These are phyloP conservation scores for Vigna unguiculata DNA, from an alignment of 306 rosid genomes.

Conservation along the genomic window DNA sequence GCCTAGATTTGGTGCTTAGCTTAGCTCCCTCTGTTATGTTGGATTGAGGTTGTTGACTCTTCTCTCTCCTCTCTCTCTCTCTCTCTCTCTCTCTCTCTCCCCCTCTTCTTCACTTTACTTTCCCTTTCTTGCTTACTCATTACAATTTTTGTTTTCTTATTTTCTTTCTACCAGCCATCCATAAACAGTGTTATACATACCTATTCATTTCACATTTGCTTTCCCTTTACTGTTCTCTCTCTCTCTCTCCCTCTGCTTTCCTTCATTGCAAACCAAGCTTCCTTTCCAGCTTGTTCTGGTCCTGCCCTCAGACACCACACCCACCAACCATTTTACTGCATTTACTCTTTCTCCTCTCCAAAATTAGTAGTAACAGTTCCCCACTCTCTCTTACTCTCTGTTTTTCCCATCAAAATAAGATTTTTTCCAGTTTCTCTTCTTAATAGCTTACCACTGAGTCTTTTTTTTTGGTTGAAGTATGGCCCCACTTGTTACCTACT, in stretches of 20 bases:
- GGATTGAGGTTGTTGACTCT: slow-evolving; percentile 58
- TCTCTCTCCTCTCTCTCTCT: slow-evolving; percentile 4
- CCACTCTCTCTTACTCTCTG: slow-evolving; percentile 37
- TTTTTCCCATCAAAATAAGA: slow-evolving; percentile 54
- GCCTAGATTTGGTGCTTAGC: slow-evolving; percentile 58
- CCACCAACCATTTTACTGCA: slow-evolving; percentile 74
- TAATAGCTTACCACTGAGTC: slow-evolving; percentile 19
- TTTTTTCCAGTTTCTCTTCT: slow-evolving; percentile 51
- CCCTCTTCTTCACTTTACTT: slow-evolving; percentile 46
- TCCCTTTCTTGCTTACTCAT: slow-evolving; percentile 48
- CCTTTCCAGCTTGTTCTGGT: slow-evolving; percentile 74
- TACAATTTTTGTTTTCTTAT: background rate
- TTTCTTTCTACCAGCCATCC: slow-evolving; percentile 12
- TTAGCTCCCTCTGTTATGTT: slow-evolving; percentile 35
- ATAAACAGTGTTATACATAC: background rate
- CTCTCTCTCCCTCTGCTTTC: slow-evolving; percentile 55
- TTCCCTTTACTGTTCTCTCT: slow-evolving; percentile 59
- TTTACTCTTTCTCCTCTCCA: slow-evolving; percentile 48
- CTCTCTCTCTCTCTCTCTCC: background rate
- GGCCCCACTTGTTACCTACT: slow-evolving; percentile 56
- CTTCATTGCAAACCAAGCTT: slow-evolving; percentile 84
- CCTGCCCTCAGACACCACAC: slow-evolving; percentile 52
- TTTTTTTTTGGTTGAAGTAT: slow-evolving; percentile 31
- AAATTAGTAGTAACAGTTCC: slow-evolving; percentile 19
- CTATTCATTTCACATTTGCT: slow-evolving; percentile 53